Percentiles rank a stretch among this genome's conserved stretches.
phyloP scores from a whole-genome alignment of 208 protist genomes.

The Hexamita inflata region DNA sequence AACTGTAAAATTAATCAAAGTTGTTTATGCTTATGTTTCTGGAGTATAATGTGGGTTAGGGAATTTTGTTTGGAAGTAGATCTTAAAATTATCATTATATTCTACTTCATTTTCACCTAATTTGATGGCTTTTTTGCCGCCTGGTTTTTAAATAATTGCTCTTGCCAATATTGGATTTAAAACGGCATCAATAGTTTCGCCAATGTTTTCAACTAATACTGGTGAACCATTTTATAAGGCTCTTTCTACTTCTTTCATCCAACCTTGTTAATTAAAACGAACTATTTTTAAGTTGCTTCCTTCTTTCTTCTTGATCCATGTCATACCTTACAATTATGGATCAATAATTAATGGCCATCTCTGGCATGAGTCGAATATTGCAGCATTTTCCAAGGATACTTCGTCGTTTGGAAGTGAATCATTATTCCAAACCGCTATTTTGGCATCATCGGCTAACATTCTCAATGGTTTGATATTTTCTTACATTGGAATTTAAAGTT shows the following conservation, averaged over 20 bases:
- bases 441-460: slow-evolving; percentile 51
- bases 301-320: slow-evolving; percentile 81
- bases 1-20: slow-evolving; percentile 93
- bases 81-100: slow-evolving; percentile 77
- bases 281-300: slow-evolving; percentile 72
- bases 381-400: slow-evolving; percentile 86
- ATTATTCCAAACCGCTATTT: slow-evolving; percentile 82
- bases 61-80: slow-evolving; percentile 90
- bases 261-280: slow-evolving; percentile 53
- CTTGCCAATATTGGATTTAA: slow-evolving; percentile 80
- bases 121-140: slow-evolving; percentile 61
- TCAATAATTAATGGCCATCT: slow-evolving; percentile 94
- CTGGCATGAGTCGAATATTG: slow-evolving; percentile 64
- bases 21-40: slow-evolving; percentile 92
- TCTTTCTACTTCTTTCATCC: slow-evolving; percentile 48
- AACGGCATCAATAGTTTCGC: slow-evolving; percentile 81
- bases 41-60: slow-evolving; percentile 92
- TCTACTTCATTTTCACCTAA: slow-evolving; percentile 79
- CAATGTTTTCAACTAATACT: slow-evolving; percentile 76
- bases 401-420: slow-evolving; percentile 81
- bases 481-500: slow-evolving; percentile 29
- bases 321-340: slow-evolving; percentile 87
- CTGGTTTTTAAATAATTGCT: slow-evolving; percentile 64
- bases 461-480: slow-evolving; percentile 10
- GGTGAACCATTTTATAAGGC: slow-evolving; percentile 51